Percentiles rank a stretch among this genome's conserved stretches.
Conservation (phyloP, 2,329 filamentous ascomycete genomes). For the Aspergillus nomiae region DNA sequence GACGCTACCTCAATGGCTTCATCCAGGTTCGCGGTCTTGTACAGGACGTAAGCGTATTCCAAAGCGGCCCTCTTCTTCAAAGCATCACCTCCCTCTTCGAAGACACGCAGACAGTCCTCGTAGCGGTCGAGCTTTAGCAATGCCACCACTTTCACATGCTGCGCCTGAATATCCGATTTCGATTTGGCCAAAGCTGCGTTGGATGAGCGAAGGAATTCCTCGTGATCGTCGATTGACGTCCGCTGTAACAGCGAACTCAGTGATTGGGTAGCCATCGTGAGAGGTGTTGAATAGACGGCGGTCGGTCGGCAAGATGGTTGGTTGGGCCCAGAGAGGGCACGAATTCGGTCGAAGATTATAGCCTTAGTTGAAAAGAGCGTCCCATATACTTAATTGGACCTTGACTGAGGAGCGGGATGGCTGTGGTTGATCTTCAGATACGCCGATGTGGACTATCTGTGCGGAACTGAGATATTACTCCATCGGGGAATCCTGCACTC, state of each 20-base stretch:
- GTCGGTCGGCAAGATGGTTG: neutral
- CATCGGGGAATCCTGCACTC: conserved; percentile 21
- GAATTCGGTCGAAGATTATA: neutral
- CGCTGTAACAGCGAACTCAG: conserved; percentile 60
- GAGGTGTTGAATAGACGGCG: conserved; percentile 17
- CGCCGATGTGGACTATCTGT: conserved; percentile 14
- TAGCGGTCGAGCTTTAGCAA: conserved; percentile 66
- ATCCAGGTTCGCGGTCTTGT: conserved; percentile 59
- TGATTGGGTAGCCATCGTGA: conserved; percentile 43
- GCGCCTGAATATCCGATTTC: conserved; percentile 58
- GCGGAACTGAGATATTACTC: conserved; percentile 24
- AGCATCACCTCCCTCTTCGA: conserved; percentile 56
- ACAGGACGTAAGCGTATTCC: conserved; percentile 65
- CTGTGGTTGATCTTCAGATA: neutral
- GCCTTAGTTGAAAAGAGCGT: neutral
- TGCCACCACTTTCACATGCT: conserved; percentile 62
- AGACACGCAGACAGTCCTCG: conserved; percentile 59
- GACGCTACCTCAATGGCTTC: conserved; percentile 57
- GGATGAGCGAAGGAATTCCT: conserved; percentile 61
- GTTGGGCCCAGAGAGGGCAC: conserved; percentile 6
- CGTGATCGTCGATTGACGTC: conserved; percentile 62
- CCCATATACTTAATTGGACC: neutral
- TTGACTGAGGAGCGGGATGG: neutral
- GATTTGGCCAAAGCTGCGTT: conserved; percentile 59
- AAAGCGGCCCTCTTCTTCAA: conserved; percentile 58